Evolutionary conservation across 768 basidiomycete species (phyloP), one percentile per base, ranked within the genome.

Genomic region (Hortiboletus flavorubellus): DNA sequence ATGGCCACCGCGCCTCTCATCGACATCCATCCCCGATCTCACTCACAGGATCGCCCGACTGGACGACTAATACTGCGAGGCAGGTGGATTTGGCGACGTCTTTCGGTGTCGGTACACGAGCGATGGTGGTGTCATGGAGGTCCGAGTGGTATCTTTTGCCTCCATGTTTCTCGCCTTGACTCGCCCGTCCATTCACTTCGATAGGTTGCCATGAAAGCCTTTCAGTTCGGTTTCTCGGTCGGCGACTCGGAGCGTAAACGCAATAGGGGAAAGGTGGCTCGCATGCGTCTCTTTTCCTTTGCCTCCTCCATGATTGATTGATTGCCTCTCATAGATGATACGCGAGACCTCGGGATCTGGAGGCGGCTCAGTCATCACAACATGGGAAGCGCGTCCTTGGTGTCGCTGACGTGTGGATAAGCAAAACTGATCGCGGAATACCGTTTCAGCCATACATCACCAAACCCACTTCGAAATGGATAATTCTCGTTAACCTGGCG

Each of bases 401-500:
- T 21, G 21, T 21, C 21, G 21, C 1, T 21, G 21, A 21, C 21
- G 21, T 21, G 21, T 21, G 21, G 2, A 21, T n/a, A 14, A 15
- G 16, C 16, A 15, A 21, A 34, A 6, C 26, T 33, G 31, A 34
- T 47, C 12, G 4, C 42, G 2, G 26, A 14, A 52, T 5, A 16
- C 16, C 4, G 5, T 7, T 73, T 84, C 9, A 89, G 85, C 86
- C 87, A 4, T 89, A 89, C 64, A 90, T 91, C 62, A 74, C 84
- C 55, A 87, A 87, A 71, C 84, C 8, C 84, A 87, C 65, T 86
- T 91, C 61, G 74, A 70, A 43, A 76, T 80, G 70, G 54, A 73
- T 1, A 78, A 80, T 40, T 85, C 87, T 11, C 87, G 86, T 89
- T n/a, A 81, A 80, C 7, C 74, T 91, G 21, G 72, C 78, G 1